Evolutionary conservation across 2,329 filamentous ascomycete genomes (phyloP).

Genomic region (Diaporthe ampelina): DNA sequence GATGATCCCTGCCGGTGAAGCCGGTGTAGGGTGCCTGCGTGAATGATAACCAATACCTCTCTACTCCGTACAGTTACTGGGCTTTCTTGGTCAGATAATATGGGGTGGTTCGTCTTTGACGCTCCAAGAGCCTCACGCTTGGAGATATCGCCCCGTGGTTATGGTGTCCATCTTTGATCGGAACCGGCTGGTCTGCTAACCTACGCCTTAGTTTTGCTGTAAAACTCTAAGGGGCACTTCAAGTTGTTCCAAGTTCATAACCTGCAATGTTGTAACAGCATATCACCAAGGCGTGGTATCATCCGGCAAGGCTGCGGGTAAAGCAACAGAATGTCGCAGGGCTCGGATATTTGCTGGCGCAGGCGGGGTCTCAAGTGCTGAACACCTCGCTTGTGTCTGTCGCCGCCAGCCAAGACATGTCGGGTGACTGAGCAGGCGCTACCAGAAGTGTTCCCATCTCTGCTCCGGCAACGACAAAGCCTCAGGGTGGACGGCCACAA

Average conservation of each 20-base stretch:
- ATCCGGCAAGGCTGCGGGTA: background rate
- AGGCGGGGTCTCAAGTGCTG: background rate
- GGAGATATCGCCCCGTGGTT: background rate
- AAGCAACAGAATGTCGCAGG: background rate
- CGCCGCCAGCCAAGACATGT: background rate
- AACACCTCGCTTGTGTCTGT: background rate
- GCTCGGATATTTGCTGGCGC: background rate
- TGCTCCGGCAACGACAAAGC: background rate
- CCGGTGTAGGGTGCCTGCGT: background rate
- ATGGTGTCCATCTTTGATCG: background rate
- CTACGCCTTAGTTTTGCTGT: background rate
- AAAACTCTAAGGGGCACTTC: too few relatives aligned
- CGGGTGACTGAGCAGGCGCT: background rate
- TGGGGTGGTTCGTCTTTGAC: background rate
- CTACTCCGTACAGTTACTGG: too few relatives aligned
- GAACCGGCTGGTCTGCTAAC: background rate
- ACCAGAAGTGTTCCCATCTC: background rate
- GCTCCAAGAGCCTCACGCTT: background rate
- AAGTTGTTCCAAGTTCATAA: background rate
- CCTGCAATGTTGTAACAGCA: background rate
- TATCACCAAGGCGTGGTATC: background rate
- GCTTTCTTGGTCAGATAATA: background rate
- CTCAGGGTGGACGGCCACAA: background rate
- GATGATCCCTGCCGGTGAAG: conserved; percentile 7
- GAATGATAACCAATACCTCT: background rate